These are phyloP conservation scores for Populus hybrid DNA, from an alignment of 441 rosid species.

Conservation along the genomic window DNA sequence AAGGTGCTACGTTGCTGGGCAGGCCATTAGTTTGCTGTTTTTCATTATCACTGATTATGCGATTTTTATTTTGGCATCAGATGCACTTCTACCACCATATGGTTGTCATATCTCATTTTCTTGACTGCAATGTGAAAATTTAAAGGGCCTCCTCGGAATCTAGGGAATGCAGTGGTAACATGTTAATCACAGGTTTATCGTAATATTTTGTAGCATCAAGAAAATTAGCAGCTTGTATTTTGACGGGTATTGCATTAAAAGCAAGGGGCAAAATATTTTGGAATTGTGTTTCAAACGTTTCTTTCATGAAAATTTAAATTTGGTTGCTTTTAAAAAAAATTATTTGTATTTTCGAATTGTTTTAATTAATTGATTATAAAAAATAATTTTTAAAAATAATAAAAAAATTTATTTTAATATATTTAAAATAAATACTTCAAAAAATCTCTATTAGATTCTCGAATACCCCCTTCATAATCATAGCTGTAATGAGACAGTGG, in stretches of 20 bases:
- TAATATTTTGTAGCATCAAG: background rate
- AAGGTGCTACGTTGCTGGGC: background rate
- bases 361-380: too few relatives aligned
- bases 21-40: background rate
- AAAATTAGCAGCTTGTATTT: background rate
- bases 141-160: background rate
- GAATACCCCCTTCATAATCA: too few relatives aligned
- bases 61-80: background rate
- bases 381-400: too few relatives aligned
- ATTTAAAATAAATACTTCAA: too few relatives aligned
- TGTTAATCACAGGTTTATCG: background rate
- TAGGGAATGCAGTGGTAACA: background rate
- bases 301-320: too few relatives aligned
- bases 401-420: too few relatives aligned
- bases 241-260: background rate
- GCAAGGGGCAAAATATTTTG: background rate
- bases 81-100: background rate
- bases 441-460: too few relatives aligned
- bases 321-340: too few relatives aligned
- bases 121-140: background rate
- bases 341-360: too few relatives aligned
- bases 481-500: too few relatives aligned
- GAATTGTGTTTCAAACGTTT: background rate
- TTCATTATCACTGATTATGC: background rate
- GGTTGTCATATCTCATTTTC: background rate